Conservation (phyloP, 768 basidiomycete genomes). For the Gelatoporia subvermispora region DNA sequence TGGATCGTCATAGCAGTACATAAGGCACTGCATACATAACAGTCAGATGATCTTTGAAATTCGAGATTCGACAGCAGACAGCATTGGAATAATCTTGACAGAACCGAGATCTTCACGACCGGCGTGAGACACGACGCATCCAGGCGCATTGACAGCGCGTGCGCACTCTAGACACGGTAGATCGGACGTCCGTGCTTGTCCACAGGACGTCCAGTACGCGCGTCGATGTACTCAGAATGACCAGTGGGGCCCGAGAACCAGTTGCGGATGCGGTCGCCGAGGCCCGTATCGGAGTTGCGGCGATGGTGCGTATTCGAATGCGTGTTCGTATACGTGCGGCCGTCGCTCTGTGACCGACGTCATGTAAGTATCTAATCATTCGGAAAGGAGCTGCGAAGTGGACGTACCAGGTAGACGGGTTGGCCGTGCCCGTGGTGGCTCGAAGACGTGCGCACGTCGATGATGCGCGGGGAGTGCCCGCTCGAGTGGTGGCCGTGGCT, state of each 20-base stretch:
- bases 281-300: conserved; percentile 6
- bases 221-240: conserved; percentile 16
- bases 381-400: neutral
- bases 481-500: conserved; percentile 2
- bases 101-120: too few species aligned
- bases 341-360: conserved; percentile 5
- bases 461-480: conserved; percentile 1
- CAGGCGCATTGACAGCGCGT: neutral
- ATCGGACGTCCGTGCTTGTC: conserved; percentile 53
- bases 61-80: too few species aligned
- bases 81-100: too few species aligned
- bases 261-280: conserved; percentile 34
- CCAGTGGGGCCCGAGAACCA: conserved; percentile 23
- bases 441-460: neutral
- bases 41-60: too few species aligned
- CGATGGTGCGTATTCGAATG: conserved; percentile 9
- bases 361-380: neutral
- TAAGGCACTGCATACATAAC: too few species aligned
- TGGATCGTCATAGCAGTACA: too few species aligned
- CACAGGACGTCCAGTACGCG: conserved; percentile 30
- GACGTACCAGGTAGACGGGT: conserved; percentile 9
- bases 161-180: conserved; percentile 29
- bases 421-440: neutral
- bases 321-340: conserved; percentile 5
- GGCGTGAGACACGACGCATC: conserved; percentile 2